Percentiles rank a stretch among this genome's conserved stretches.
These are phyloP conservation scores for Colletotrichum liriopes DNA, from an alignment of 2,329 filamentous ascomycete genomes.

Conservation along the genomic window DNA sequence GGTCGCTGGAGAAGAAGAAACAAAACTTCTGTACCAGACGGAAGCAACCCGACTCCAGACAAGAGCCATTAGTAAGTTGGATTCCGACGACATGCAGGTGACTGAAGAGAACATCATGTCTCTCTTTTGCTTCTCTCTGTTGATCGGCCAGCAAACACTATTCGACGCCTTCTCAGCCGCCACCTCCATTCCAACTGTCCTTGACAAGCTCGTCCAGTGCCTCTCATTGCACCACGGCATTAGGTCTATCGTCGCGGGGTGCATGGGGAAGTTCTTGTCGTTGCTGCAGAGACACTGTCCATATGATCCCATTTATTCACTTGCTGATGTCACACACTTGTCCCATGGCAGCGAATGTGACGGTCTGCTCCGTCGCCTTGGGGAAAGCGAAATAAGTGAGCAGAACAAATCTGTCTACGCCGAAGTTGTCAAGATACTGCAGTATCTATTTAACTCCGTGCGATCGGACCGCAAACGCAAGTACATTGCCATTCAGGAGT, in stretches of 20 bases:
- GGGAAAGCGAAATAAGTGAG: slow-evolving; percentile 5
- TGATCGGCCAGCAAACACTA: slow-evolving; percentile 63
- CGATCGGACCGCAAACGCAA: slow-evolving; percentile 36
- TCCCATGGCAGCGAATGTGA: slow-evolving; percentile 47
- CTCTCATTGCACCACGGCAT: slow-evolving; percentile 61
- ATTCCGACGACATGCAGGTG: slow-evolving; percentile 46
- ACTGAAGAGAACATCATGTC: slow-evolving; percentile 55
- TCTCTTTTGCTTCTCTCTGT: slow-evolving; percentile 60
- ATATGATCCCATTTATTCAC: neutral
- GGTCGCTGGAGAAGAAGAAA: slow-evolving; percentile 43
- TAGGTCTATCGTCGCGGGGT: slow-evolving; percentile 50
- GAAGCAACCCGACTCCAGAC: slow-evolving; percentile 63
- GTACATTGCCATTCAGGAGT: slow-evolving; percentile 47
- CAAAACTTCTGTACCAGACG: slow-evolving; percentile 50
- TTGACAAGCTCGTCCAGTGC: slow-evolving; percentile 56
- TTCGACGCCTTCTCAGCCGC: slow-evolving; percentile 54
- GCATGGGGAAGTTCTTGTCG: neutral
- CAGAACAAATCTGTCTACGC: slow-evolving; percentile 1
- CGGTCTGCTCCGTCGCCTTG: slow-evolving; percentile 45
- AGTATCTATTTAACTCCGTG: neutral
- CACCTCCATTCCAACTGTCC: slow-evolving; percentile 41
- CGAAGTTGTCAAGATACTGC: neutral
- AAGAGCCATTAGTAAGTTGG: slow-evolving; percentile 58
- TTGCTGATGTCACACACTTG: neutral
- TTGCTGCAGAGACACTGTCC: neutral